Conservation (phyloP, 805 yeast species). For the Metschnikowia chrysomelidarum region DNA sequence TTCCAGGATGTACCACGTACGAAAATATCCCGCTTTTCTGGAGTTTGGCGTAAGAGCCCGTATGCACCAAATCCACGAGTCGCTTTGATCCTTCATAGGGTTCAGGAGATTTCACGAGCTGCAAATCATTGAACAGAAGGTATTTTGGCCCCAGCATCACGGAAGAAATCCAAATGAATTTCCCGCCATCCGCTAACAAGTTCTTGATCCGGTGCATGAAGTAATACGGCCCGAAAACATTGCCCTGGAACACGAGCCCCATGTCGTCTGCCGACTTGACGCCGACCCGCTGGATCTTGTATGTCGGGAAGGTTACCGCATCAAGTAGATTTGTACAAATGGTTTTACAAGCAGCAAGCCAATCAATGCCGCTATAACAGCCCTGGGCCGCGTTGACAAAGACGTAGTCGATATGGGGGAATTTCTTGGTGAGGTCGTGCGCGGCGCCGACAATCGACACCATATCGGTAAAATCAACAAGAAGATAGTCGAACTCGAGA, state of each 20-base stretch:
- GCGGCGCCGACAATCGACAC: conserved; percentile 75
- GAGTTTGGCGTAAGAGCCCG: conserved; percentile 60
- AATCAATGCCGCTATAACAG: conserved; percentile 81
- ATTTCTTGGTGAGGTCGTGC: conserved; percentile 64
- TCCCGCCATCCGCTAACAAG: conserved; percentile 59
- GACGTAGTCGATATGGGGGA: conserved; percentile 68
- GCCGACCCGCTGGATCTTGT: conserved; percentile 80
- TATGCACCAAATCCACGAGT: conserved; percentile 77
- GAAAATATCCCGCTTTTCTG: conserved; percentile 58
- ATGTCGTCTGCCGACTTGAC: conserved; percentile 72
- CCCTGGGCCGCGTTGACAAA: conserved; percentile 91
- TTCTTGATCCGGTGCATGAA: conserved; percentile 64
- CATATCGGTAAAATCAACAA: conserved; percentile 91
- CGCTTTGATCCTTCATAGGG: conserved; percentile 94
- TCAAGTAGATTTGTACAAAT: conserved; percentile 63
- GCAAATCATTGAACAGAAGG: conserved; percentile 72
- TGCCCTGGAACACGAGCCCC: conserved; percentile 90
- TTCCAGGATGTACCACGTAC: conserved; percentile 91
- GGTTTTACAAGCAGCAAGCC: conserved; percentile 74
- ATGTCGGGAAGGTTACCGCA: conserved; percentile 86
- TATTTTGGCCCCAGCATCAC: conserved; percentile 75
- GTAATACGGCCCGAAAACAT: conserved; percentile 95
- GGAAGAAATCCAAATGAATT: conserved; percentile 82
- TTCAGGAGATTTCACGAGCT: conserved; percentile 57
- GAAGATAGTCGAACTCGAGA: conserved; percentile 81